Evolutionary conservation across 495 filamentous ascomycete genomes (phyloP).

Genomic region (Sporormia fimetaria): DNA sequence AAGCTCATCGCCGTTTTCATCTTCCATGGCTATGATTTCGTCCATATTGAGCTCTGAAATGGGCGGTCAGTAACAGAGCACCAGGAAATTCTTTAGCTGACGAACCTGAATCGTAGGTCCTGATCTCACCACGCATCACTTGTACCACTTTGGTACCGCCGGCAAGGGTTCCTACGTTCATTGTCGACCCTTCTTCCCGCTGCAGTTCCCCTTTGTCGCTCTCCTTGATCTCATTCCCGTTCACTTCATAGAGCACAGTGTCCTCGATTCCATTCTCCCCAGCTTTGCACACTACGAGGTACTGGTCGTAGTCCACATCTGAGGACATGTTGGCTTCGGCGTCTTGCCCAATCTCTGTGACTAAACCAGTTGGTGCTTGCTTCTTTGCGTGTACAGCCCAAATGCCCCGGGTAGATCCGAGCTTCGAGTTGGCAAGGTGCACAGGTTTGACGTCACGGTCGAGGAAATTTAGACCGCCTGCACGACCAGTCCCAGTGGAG

Average conservation of each 20-base stretch:
- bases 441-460: conserved; percentile 62
- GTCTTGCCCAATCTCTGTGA: conserved; percentile 39
- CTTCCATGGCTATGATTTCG: conserved; percentile 81
- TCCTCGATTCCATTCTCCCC: conserved; percentile 45
- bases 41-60: conserved; percentile 62
- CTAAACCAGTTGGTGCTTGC: conserved; percentile 44
- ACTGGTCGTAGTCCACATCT: conserved; percentile 51
- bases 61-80: background rate
- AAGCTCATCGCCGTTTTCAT: conserved; percentile 66
- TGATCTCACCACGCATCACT: conserved; percentile 68
- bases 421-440: conserved; percentile 48
- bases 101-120: conserved; percentile 81
- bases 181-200: conserved; percentile 65
- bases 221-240: conserved; percentile 52
- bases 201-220: conserved; percentile 74
- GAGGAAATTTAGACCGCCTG: conserved; percentile 61
- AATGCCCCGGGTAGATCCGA: conserved; percentile 48
- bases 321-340: conserved; percentile 27
- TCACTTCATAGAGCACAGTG: conserved; percentile 47
- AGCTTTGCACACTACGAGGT: conserved; percentile 56
- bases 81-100: conserved; percentile 36
- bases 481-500: conserved; percentile 54
- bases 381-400: conserved; percentile 54
- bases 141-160: conserved; percentile 69
- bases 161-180: conserved; percentile 70